phyloP scores from a whole-genome alignment of 495 filamentous ascomycete species.

The Trichoderma erinaceum region DNA sequence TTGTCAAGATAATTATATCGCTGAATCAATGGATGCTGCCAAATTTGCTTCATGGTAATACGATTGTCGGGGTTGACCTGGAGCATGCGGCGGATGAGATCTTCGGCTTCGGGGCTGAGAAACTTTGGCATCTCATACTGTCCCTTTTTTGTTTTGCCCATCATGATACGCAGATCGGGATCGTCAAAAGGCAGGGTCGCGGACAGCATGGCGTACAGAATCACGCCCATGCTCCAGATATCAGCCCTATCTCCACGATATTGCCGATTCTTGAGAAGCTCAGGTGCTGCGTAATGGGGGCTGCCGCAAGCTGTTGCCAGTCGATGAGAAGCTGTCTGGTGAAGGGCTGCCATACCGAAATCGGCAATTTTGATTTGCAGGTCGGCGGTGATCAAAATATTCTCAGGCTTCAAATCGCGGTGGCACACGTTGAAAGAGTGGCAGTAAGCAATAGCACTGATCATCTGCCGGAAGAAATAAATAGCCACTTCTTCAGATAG shows the following conservation, averaged over 20 bases:
- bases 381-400: constrained; percentile 73
- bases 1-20: constrained; percentile 69
- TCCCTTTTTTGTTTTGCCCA: constrained; percentile 62
- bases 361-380: constrained; percentile 85
- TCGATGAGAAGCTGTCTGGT: constrained; percentile 63
- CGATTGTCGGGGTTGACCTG: constrained; percentile 65
- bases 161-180: constrained; percentile 48
- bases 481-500: constrained; percentile 75
- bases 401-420: constrained; percentile 94
- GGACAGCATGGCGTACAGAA: constrained; percentile 76
- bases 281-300: constrained; percentile 91
- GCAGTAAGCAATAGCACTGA: constrained; percentile 85
- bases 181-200: constrained; percentile 80
- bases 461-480: constrained; percentile 83
- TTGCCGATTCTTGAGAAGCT: constrained; percentile 62
- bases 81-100: constrained; percentile 72
- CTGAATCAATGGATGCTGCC: constrained; percentile 72
- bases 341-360: constrained; percentile 94
- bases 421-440: constrained; percentile 93
- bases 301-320: constrained; percentile 89
- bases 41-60: constrained; percentile 72
- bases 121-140: constrained; percentile 63
- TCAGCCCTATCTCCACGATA: constrained; percentile 85
- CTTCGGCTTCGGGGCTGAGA: constrained; percentile 64
- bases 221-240: constrained; percentile 92